phyloP scores from a whole-genome alignment of 1,139 yeast genomes.

The Hemisphaericaspora lyxosophila region DNA sequence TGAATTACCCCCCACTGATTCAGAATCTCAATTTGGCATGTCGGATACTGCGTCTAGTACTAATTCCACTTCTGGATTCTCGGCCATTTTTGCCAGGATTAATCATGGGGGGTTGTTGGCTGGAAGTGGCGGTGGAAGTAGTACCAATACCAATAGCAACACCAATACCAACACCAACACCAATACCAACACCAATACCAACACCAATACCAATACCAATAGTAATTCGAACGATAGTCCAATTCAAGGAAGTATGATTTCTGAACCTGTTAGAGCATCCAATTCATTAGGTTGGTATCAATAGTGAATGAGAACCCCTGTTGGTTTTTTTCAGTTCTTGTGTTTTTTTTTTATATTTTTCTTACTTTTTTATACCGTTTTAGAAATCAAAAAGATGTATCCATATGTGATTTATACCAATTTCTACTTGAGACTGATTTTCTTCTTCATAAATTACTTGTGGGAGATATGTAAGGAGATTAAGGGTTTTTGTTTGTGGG shows the following conservation, averaged over 20 bases:
- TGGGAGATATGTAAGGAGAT: neutral
- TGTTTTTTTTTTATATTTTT: neutral
- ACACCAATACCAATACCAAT: too few species aligned
- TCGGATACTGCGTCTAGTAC: constrained; percentile 19
- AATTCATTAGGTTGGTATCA: constrained; percentile 49
- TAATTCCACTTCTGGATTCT: constrained; percentile 24
- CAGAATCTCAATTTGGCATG: constrained; percentile 39
- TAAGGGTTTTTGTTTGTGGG: neutral
- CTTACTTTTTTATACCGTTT: neutral
- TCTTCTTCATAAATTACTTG: neutral
- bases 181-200: too few species aligned
- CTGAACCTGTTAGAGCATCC: constrained; percentile 47
- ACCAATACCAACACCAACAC: too few species aligned
- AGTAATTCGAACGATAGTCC: constrained; percentile 13
- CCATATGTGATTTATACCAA: too few species aligned
- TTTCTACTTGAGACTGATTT: neutral
- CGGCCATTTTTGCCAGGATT: constrained; percentile 35
- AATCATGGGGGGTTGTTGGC: constrained; percentile 17
- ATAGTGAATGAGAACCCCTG: too few species aligned
- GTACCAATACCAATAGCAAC: too few species aligned
- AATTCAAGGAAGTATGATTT: constrained; percentile 21
- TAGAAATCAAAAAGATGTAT: neutral
- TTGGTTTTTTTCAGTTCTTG: neutral
- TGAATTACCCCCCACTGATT: constrained; percentile 45
- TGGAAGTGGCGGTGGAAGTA: constrained; percentile 9